Percentiles rank a stretch among this genome's conserved stretches.
Conservation (phyloP, 805 yeast genomes). For the Yamadazyma sp. region DNA sequence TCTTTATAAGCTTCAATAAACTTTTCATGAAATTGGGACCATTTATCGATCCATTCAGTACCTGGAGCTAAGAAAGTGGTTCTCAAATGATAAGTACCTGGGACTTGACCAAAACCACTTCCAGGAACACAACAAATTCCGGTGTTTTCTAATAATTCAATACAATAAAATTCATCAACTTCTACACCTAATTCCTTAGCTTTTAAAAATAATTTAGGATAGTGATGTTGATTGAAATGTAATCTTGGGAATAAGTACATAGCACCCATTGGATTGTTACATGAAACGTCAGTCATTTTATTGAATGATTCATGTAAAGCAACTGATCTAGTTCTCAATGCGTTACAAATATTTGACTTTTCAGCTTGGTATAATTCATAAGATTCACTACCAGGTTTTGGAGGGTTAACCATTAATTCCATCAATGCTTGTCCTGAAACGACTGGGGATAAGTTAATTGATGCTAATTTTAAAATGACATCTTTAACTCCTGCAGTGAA, state of each 20-base stretch:
- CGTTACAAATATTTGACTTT: slow-evolving; percentile 55
- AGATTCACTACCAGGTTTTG: slow-evolving; percentile 71
- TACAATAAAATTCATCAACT: slow-evolving; percentile 89
- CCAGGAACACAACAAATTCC: slow-evolving; percentile 99
- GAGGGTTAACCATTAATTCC: slow-evolving; percentile 93
- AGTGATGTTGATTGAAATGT: slow-evolving; percentile 45
- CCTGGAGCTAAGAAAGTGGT: slow-evolving; percentile 98
- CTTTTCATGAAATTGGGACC: slow-evolving; percentile 74
- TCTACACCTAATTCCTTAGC: slow-evolving; percentile 56
- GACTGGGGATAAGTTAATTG: slow-evolving; percentile 89
- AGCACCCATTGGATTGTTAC: slow-evolving; percentile 94
- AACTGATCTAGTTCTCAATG: slow-evolving; percentile 62
- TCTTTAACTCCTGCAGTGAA: slow-evolving; percentile 67
- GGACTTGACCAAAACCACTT: slow-evolving; percentile 91
- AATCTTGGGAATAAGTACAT: slow-evolving; percentile 93
- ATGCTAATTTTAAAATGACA: slow-evolving; percentile 78
- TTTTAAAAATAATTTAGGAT: slow-evolving; percentile 54
- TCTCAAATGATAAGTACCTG: slow-evolving; percentile 88
- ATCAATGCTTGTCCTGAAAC: slow-evolving; percentile 93
- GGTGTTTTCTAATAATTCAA: slow-evolving; percentile 75
- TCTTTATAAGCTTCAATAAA: slow-evolving; percentile 58
- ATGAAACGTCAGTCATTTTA: slow-evolving; percentile 74
- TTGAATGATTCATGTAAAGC: slow-evolving; percentile 67
- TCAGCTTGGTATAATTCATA: slow-evolving; percentile 66
- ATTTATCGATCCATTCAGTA: slow-evolving; percentile 74